Evolutionary conservation across 176 grass and related monocot species (phyloP).

Genomic region (Canna indica): DNA sequence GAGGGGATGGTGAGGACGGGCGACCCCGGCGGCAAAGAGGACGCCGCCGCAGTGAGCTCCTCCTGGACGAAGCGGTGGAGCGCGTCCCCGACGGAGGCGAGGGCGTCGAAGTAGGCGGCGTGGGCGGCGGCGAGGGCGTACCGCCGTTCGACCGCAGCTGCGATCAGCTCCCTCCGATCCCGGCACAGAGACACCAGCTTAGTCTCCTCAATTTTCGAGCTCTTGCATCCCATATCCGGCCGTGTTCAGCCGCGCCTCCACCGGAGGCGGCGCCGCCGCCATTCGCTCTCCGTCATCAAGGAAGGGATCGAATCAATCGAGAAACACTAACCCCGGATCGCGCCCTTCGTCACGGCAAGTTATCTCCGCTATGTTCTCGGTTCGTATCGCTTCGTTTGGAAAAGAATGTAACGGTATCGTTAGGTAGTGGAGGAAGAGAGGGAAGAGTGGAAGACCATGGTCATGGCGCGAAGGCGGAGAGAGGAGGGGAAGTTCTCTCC

Average conservation of each 20-base stretch:
- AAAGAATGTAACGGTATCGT: no score
- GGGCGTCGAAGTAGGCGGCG: constrained; percentile 43
- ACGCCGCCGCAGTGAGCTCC: constrained; percentile 35
- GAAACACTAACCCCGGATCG: neutral
- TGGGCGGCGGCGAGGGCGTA: constrained; percentile 52
- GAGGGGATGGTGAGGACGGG: constrained; percentile 75
- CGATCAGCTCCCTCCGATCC: constrained; percentile 49
- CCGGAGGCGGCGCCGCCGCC: neutral
- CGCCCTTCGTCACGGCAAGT: neutral
- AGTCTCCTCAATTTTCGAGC: constrained; percentile 54
- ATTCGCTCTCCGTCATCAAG: neutral
- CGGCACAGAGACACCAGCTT: constrained; percentile 42
- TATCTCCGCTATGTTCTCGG: neutral
- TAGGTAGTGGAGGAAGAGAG: neutral
- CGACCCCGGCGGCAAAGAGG: constrained; percentile 25
- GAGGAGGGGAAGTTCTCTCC: no score
- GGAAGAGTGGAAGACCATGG: neutral
- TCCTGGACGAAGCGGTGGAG: constrained; percentile 49
- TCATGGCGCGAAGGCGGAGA: no score
- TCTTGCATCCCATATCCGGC: constrained; percentile 54
- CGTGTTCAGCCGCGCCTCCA: neutral
- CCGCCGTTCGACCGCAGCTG: constrained; percentile 28
- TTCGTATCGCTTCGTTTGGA: neutral
- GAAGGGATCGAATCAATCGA: neutral
- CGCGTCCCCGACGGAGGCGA: constrained; percentile 57